Conservation (phyloP, 1,284 basidiomycete species). For the Trametes sp. region DNA sequence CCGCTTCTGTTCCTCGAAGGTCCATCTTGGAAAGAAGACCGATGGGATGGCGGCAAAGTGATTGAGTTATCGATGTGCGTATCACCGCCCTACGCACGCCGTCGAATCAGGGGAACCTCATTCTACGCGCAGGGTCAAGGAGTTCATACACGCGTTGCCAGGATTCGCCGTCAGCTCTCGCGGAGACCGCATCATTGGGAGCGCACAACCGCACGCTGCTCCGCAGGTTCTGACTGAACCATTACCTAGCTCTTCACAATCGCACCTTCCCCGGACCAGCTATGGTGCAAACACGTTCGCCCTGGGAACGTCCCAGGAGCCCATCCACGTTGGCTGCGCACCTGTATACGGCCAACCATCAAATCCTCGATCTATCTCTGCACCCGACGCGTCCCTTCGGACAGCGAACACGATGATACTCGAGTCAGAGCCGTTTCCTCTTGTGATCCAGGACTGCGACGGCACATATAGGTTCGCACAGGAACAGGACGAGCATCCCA, state of each 20-base stretch:
- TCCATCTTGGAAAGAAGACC: conserved; percentile 11
- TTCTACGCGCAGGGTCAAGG: conserved; percentile 12
- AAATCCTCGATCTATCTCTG: too few species aligned
- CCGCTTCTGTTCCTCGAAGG: conserved; percentile 32
- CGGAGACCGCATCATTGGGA: background rate
- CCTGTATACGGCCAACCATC: too few species aligned
- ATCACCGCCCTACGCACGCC: too few species aligned
- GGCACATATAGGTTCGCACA: too few species aligned
- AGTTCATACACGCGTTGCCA: background rate
- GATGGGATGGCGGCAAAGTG: conserved; percentile 28
- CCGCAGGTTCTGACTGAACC: background rate
- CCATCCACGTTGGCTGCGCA: too few species aligned
- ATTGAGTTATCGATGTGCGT: conserved; percentile 31
- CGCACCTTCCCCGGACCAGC: background rate
- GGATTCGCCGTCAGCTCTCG: background rate
- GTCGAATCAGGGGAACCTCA: background rate
- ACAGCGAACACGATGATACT: too few species aligned
- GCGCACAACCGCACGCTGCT: too few species aligned
- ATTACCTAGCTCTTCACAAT: background rate
- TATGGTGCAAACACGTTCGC: background rate
- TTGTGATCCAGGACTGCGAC: too few species aligned
- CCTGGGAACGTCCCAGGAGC: background rate
- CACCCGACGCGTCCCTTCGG: too few species aligned
- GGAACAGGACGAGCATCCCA: too few species aligned
- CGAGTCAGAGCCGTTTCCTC: too few species aligned